Evolutionary conservation across 352 stramenopile species (phyloP).

Genomic region (Globisporangium nagaii): DNA sequence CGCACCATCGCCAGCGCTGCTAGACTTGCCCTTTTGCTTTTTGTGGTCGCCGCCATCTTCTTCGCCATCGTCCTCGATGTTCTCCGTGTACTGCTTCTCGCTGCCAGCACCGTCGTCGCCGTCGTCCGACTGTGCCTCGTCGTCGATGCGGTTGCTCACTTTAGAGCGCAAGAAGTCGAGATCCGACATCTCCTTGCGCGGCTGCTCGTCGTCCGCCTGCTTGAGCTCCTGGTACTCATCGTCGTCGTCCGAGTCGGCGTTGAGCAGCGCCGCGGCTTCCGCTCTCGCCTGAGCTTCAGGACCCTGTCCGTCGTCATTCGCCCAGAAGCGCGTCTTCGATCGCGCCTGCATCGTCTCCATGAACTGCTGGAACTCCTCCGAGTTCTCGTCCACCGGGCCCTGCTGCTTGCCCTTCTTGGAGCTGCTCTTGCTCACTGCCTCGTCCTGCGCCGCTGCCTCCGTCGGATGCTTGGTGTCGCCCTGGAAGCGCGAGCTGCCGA

Average conservation of each 20-base stretch:
- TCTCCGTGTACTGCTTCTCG: constrained; percentile 30
- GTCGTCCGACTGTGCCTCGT: constrained; percentile 42
- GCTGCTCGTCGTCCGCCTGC: constrained; percentile 20
- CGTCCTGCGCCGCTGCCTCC: constrained; percentile 14
- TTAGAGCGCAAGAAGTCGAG: constrained; percentile 94
- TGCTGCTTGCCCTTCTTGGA: constrained; percentile 32
- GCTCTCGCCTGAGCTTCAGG: constrained; percentile 20
- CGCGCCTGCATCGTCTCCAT: constrained; percentile 88
- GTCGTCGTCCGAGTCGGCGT: constrained; percentile 33
- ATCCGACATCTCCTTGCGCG: constrained; percentile 65
- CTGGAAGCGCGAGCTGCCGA: constrained; percentile 72
- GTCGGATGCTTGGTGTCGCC: constrained; percentile 22
- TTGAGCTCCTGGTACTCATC: constrained; percentile 88
- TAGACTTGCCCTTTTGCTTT: background rate
- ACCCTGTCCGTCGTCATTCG: constrained; percentile 84
- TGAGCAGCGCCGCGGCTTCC: constrained; percentile 19
- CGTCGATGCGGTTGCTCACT: constrained; percentile 87
- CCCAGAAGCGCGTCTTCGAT: constrained; percentile 87
- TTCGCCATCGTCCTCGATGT: constrained; percentile 39
- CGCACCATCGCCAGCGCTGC: constrained; percentile 5
- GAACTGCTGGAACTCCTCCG: constrained; percentile 82
- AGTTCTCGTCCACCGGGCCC: constrained; percentile 21
- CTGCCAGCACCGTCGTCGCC: constrained; percentile 16
- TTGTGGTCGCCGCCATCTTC: constrained; percentile 16
- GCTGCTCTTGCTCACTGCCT: constrained; percentile 13